Conservation (phyloP, 2,329 filamentous ascomycete species). For the Lizonia empirigonia region DNA sequence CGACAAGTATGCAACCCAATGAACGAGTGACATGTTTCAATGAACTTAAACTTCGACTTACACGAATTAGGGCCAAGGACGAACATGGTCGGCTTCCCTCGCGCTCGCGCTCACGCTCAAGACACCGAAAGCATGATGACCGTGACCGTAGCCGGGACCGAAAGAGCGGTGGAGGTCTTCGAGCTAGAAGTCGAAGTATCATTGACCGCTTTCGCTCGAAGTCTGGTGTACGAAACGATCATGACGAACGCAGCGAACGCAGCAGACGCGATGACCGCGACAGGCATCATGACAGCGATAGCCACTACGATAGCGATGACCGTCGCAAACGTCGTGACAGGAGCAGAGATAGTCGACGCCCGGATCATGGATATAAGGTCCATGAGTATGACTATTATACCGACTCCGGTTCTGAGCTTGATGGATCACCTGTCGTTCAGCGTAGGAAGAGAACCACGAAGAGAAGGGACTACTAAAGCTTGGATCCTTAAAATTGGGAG, state of each 20-base stretch:
- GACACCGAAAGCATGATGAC: conserved; percentile 18
- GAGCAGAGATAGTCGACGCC: conserved; percentile 11
- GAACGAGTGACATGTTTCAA: background rate
- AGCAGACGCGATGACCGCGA: conserved; percentile 19
- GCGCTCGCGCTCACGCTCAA: conserved; percentile 25
- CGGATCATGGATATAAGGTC: conserved; percentile 14
- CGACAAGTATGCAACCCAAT: too few species aligned
- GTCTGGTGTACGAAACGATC: conserved; percentile 21
- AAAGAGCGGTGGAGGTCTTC: conserved; percentile 23
- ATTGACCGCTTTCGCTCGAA: conserved; percentile 34
- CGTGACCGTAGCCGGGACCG: conserved; percentile 13
- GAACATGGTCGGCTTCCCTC: conserved; percentile 24
- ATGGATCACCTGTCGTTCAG: conserved; percentile 10
- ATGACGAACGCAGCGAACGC: conserved; percentile 20
- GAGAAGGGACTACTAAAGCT: conserved; percentile 8
- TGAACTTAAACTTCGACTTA: background rate
- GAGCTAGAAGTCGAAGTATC: conserved; percentile 36
- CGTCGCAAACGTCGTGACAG: conserved; percentile 11
- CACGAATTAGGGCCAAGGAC: conserved; percentile 22
- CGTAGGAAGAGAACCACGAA: conserved; percentile 14
- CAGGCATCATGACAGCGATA: conserved; percentile 9
- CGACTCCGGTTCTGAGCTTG: conserved; percentile 8
- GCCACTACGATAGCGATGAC: conserved; percentile 9
- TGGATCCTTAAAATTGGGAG: background rate
- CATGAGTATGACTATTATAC: conserved; percentile 17